Evolutionary conservation across 208 protist species (phyloP).

Genomic region (Dictyostelium gargantuum): DNA sequence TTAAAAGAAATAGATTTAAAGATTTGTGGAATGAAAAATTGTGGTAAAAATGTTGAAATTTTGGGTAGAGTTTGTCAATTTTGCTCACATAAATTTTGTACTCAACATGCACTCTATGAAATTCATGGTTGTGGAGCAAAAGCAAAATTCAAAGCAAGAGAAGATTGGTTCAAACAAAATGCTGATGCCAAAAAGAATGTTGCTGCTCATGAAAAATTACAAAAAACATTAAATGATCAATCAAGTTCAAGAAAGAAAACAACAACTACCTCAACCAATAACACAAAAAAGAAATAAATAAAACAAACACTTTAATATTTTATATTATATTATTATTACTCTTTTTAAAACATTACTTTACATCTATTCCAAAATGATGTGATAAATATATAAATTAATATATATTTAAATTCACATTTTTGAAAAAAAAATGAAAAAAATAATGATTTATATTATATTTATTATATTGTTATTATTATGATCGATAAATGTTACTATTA

Average conservation of each 20-base stretch:
- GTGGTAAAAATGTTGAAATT: constrained; percentile 37
- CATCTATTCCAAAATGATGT: not conserved
- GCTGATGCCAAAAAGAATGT: not conserved
- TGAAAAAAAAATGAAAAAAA: no score
- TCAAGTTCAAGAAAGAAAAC: not conserved
- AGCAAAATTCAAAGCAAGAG: constrained; percentile 67
- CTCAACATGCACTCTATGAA: constrained; percentile 50
- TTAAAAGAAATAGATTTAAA: constrained; percentile 6
- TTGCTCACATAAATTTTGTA: constrained; percentile 54
- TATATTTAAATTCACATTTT: not conserved
- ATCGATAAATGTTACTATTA: no score
- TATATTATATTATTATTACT: no score
- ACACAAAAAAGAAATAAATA: constrained; percentile 3
- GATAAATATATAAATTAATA: not conserved
- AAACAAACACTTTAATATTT: no score
- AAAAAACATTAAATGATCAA: not conserved
- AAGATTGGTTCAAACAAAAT: constrained; percentile 56
- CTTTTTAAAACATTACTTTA: no score
- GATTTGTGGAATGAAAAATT: constrained; percentile 23
- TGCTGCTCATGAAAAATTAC: not conserved
- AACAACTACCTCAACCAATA: not conserved
- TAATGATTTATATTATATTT: no score
- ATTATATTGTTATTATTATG: no score
- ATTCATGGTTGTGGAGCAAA: constrained; percentile 68
- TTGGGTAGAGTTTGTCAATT: constrained; percentile 52